Evolutionary conservation across 805 yeast genomes (phyloP).

Genomic region (Kodamaea kakaduensis): DNA sequence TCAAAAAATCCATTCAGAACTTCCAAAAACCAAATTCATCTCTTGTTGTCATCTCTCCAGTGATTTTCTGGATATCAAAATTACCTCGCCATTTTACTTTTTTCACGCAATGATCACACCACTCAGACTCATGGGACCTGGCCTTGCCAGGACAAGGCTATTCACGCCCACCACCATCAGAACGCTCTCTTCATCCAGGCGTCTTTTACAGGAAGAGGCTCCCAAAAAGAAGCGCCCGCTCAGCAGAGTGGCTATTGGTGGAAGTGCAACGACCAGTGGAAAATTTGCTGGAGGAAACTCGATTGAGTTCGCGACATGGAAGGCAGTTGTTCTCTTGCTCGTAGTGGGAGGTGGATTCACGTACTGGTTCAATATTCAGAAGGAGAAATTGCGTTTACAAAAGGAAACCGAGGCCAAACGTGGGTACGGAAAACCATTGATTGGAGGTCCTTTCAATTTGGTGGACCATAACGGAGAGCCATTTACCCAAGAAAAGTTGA

Average conservation of each 20-base stretch:
- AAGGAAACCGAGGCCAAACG: constrained; percentile 80
- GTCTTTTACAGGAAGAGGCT: constrained; percentile 1
- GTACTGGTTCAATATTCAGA: constrained; percentile 69
- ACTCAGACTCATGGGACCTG: not conserved
- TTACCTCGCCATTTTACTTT: not conserved
- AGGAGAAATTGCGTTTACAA: constrained; percentile 66
- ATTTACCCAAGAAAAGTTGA: constrained; percentile 74
- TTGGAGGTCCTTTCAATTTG: constrained; percentile 85
- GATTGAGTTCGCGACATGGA: constrained; percentile 81
- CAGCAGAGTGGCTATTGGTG: constrained; percentile 78
- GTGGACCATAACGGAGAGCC: constrained; percentile 64
- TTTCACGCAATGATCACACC: constrained; percentile 1
- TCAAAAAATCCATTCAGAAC: too few species aligned
- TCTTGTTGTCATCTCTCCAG: too few species aligned
- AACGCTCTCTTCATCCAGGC: not conserved
- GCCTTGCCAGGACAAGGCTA: not conserved
- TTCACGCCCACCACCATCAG: constrained; percentile 2
- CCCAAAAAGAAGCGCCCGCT: constrained; percentile 52
- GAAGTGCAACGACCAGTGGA: constrained; percentile 31
- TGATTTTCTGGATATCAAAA: too few species aligned
- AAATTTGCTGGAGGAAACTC: constrained; percentile 37
- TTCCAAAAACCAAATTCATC: too few species aligned
- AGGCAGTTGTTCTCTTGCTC: constrained; percentile 65
- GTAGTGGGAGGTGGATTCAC: constrained; percentile 70
- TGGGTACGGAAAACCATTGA: constrained; percentile 86